Conservation (phyloP, 2,329 filamentous ascomycete species). For the Cercospora janseana region DNA sequence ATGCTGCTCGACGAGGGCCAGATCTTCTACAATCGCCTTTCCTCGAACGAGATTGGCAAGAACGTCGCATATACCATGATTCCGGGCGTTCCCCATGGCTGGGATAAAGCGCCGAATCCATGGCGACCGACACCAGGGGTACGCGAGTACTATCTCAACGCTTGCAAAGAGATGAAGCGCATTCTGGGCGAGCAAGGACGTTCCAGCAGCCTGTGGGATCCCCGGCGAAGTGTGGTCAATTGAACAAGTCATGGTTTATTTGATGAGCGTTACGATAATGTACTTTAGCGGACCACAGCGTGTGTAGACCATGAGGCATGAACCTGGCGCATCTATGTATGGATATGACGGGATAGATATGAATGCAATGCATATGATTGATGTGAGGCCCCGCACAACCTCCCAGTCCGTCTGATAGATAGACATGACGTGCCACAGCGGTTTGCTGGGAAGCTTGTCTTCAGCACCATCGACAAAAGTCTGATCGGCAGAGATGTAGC, state of each 20-base stretch:
- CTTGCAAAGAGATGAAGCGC: slow-evolving; percentile 52
- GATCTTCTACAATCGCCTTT: slow-evolving; percentile 59
- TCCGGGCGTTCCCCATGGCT: slow-evolving; percentile 59
- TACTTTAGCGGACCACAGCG: slow-evolving; percentile 6
- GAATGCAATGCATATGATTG: not conserved
- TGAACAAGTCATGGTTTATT: not conserved
- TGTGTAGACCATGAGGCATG: no score
- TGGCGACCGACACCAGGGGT: slow-evolving; percentile 52
- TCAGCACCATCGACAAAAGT: no score
- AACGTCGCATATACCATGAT: slow-evolving; percentile 60
- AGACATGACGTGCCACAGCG: no score
- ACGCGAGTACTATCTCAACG: slow-evolving; percentile 55
- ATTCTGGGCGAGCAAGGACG: slow-evolving; percentile 39
- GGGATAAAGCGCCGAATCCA: slow-evolving; percentile 66
- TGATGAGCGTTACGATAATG: no score
- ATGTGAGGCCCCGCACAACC: no score
- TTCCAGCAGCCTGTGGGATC: slow-evolving; percentile 4
- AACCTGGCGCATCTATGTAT: not conserved
- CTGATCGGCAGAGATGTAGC: no score
- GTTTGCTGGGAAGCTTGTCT: no score
- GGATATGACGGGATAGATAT: not conserved
- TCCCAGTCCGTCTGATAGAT: no score
- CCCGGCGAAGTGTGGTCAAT: slow-evolving; percentile 24
- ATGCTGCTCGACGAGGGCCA: slow-evolving; percentile 64
- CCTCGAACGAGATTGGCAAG: slow-evolving; percentile 45